These are phyloP conservation scores for Coprinopsis marcescibilis DNA, from an alignment of 768 basidiomycete genomes.

Conservation along the genomic window DNA sequence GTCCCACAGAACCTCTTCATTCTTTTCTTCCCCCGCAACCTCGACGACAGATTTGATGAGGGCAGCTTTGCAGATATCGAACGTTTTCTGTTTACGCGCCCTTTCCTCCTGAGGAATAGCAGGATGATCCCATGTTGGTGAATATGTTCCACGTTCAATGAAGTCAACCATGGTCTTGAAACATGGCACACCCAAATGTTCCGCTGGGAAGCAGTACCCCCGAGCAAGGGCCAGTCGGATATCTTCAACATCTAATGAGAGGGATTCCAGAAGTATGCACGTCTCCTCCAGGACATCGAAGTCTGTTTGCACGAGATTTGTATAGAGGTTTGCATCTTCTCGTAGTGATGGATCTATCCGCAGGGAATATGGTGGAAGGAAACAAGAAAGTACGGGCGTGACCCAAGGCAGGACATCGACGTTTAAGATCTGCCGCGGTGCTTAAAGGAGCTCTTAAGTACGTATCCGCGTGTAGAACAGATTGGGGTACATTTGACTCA, in stretches of 20 bases:
- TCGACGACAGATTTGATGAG: slow-evolving; percentile 84
- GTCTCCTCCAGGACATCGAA: slow-evolving; percentile 69
- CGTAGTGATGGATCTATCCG: slow-evolving; percentile 33
- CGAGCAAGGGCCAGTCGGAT: slow-evolving; percentile 68
- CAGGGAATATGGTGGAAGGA: slow-evolving; percentile 47
- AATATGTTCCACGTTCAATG: slow-evolving; percentile 66
- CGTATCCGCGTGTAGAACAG: neutral
- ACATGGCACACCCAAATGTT: slow-evolving; percentile 52
- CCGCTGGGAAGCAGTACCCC: slow-evolving; percentile 51
- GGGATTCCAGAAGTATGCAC: slow-evolving; percentile 71
- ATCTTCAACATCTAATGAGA: slow-evolving; percentile 73
- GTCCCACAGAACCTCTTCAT: slow-evolving; percentile 75
- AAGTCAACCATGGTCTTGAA: slow-evolving; percentile 64
- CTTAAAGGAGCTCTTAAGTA: slow-evolving; percentile 22
- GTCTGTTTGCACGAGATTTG: slow-evolving; percentile 53
- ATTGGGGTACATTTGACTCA: neutral
- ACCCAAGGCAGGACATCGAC: slow-evolving; percentile 61
- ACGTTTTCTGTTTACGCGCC: slow-evolving; percentile 59
- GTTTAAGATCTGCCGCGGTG: slow-evolving; percentile 48
- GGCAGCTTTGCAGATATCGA: slow-evolving; percentile 80
- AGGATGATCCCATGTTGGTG: slow-evolving; percentile 53
- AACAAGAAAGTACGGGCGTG: slow-evolving; percentile 50
- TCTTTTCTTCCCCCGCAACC: slow-evolving; percentile 75
- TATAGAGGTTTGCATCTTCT: slow-evolving; percentile 33
- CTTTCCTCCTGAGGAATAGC: slow-evolving; percentile 28